Conservation (phyloP, 1,284 basidiomycete species). For the Boletus sp. region DNA sequence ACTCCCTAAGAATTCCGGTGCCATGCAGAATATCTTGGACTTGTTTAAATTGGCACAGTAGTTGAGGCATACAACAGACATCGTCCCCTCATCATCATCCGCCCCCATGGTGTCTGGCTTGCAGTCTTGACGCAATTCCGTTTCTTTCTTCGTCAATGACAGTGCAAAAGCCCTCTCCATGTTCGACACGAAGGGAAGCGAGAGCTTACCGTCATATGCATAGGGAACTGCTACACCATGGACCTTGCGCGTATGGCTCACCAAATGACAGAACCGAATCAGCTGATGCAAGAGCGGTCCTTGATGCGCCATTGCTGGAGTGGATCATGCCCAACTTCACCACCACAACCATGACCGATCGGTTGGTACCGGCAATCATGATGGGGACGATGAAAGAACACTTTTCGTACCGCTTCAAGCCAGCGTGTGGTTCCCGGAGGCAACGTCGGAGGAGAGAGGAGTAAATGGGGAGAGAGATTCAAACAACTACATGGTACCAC, state of each 20-base stretch:
- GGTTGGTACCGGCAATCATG: neutral
- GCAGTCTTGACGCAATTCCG: neutral
- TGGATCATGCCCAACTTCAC: neutral
- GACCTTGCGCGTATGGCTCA: neutral
- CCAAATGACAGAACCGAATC: neutral
- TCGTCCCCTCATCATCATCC: neutral
- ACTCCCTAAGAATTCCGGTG: neutral
- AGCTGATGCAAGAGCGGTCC: neutral
- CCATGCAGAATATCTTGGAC: neutral
- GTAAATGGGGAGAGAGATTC: neutral
- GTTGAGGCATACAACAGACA: neutral
- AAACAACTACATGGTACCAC: neutral
- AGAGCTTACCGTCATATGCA: neutral
- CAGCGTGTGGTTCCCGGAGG: neutral
- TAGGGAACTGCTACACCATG: neutral
- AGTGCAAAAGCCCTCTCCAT: neutral
- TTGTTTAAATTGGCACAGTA: neutral
- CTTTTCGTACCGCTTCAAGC: neutral
- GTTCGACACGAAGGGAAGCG: neutral
- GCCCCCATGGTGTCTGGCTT: neutral
- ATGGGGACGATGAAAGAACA: neutral
- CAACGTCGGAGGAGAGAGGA: neutral
- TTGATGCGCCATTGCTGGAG: neutral
- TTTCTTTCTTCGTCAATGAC: neutral
- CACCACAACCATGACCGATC: neutral